Evolutionary conservation across 305 asterid genomes (phyloP).

Genomic region (Petunia hybrid): DNA sequence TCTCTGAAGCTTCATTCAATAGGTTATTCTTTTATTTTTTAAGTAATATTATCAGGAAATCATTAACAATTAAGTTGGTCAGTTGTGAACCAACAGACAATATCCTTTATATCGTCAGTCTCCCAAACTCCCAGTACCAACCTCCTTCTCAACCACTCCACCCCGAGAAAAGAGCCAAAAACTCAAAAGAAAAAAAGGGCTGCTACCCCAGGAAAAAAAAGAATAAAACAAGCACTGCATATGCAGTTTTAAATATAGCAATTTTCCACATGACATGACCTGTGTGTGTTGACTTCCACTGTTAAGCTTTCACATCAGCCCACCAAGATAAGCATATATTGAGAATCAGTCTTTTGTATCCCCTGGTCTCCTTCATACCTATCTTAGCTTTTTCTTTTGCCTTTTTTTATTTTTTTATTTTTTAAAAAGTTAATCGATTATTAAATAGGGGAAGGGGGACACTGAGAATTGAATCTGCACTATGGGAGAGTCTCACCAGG

Average conservation of each 20-base stretch:
- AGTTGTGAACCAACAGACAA: background rate
- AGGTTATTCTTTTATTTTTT: background rate
- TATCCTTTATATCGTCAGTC: too few species aligned
- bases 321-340: conserved; percentile 16
- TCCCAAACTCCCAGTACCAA: too few species aligned
- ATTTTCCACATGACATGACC: background rate
- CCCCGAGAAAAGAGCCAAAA: background rate
- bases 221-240: background rate
- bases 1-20: background rate
- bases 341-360: background rate
- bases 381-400: conserved; percentile 2
- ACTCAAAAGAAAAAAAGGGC: background rate
- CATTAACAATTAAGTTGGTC: background rate
- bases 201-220: background rate
- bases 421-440: too few species aligned
- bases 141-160: background rate
- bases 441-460: too few species aligned
- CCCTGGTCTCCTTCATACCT: background rate
- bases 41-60: background rate
- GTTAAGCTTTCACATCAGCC: conserved; percentile 24
- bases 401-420: background rate
- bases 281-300: conserved; percentile 22
- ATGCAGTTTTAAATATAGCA: background rate
- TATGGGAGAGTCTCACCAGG: background rate
- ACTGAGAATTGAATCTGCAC: background rate